Evolutionary conservation across 768 basidiomycete genomes (phyloP).

Genomic region (Mycena belliarum): DNA sequence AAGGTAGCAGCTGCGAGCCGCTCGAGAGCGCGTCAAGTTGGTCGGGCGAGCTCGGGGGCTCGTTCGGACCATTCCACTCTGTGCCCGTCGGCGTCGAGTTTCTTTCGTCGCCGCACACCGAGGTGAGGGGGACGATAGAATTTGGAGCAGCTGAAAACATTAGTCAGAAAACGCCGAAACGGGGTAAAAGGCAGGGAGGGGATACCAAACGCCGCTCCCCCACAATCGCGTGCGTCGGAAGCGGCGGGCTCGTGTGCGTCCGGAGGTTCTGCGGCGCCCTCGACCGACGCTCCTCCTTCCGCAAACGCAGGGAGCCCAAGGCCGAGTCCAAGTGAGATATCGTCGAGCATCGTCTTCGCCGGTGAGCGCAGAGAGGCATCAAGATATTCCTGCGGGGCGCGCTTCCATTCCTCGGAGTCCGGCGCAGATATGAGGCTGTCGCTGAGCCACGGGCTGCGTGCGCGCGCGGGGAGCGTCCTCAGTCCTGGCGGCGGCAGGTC

Average conservation of each 20-base stretch:
- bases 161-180: not conserved
- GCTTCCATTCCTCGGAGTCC: constrained; percentile 22
- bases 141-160: constrained; percentile 8
- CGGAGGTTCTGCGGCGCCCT: no score
- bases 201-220: constrained; percentile 1
- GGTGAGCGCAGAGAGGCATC: constrained; percentile 14
- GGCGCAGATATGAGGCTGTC: constrained; percentile 29
- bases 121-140: constrained; percentile 21
- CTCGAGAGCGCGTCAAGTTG: constrained; percentile 4
- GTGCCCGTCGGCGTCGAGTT: constrained; percentile 6
- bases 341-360: constrained; percentile 24
- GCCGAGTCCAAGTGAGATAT: constrained; percentile 1
- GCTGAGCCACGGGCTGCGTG: constrained; percentile 26
- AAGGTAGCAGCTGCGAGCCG: not conserved
- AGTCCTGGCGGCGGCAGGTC: not conserved
- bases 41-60: not conserved
- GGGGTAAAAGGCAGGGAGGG: not conserved
- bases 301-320: not conserved
- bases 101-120: constrained; percentile 18
- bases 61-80: constrained; percentile 16
- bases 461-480: constrained; percentile 10
- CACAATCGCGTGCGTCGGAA: constrained; percentile 23
- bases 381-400: constrained; percentile 11
- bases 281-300: not conserved
- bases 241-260: not conserved